Conservation (phyloP, 208 protist genomes). For the Wallacemonas sp. region DNA sequence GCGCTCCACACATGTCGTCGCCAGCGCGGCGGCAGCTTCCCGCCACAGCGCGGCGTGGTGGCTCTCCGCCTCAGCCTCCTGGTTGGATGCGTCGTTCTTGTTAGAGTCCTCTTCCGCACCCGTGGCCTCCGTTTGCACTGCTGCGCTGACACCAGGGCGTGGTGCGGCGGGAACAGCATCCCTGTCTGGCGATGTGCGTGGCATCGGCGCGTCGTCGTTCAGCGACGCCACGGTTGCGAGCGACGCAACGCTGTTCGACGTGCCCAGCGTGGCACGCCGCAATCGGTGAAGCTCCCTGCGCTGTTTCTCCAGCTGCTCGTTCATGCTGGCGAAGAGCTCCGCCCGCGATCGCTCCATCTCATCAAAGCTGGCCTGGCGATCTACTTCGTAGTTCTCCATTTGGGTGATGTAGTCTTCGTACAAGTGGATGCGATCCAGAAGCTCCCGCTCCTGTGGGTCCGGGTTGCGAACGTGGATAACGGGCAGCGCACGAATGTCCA, state of each 20-base stretch:
- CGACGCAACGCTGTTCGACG: constrained; percentile 12
- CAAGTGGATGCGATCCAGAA: constrained; percentile 58
- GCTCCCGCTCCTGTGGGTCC: constrained; percentile 55
- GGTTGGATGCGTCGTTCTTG: not conserved
- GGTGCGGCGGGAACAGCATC: not conserved
- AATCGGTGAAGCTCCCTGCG: constrained; percentile 61
- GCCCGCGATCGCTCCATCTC: constrained; percentile 77
- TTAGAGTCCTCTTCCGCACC: not conserved
- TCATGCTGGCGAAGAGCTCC: constrained; percentile 81
- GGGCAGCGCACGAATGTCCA: constrained; percentile 43
- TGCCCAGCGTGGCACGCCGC: constrained; percentile 17
- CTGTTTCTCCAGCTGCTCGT: constrained; percentile 63
- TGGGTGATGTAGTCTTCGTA: constrained; percentile 53
- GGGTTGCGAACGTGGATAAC: constrained; percentile 65
- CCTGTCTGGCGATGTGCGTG: not conserved
- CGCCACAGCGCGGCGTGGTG: not conserved
- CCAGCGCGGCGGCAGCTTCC: not conserved
- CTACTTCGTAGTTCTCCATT: constrained; percentile 59
- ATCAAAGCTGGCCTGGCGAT: constrained; percentile 65
- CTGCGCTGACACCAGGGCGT: not conserved
- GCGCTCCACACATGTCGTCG: not conserved
- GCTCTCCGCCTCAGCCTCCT: too few relatives aligned
- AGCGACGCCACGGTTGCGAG: not conserved
- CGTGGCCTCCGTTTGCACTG: not conserved
- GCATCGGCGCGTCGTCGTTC: constrained; percentile 1